Evolutionary conservation across 192 early-diverging fungal species (phyloP).

Genomic region (Piromyces finnis): DNA sequence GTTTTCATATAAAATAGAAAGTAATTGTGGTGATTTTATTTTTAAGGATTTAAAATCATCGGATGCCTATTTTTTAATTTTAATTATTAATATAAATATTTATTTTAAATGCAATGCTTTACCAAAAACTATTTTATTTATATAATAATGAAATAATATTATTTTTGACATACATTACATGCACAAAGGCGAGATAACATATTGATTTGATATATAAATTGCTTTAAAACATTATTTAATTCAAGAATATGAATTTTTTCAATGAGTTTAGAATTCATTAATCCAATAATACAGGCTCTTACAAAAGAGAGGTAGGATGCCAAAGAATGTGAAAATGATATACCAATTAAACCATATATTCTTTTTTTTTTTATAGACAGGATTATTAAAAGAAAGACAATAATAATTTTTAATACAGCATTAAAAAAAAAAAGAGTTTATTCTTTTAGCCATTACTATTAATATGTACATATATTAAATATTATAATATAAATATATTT

Average conservation of each 20-base stretch:
- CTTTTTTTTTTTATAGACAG: not conserved
- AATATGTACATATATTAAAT: too few species aligned
- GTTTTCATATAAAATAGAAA: not conserved
- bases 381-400: not conserved
- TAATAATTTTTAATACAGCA: too few species aligned
- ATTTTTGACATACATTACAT: not conserved
- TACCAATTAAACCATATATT: not conserved
- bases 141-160: too few species aligned
- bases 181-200: not conserved
- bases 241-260: not conserved
- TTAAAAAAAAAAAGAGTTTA: too few species aligned
- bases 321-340: not conserved
- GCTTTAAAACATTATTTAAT: not conserved
- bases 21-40: not conserved
- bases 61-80: too few species aligned
- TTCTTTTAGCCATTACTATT: too few species aligned
- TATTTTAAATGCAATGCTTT: too few species aligned
- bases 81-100: not conserved
- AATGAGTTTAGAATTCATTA: not conserved
- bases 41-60: not conserved
- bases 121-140: too few species aligned
- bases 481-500: not conserved
- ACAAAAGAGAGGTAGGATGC: not conserved
- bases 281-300: not conserved
- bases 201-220: not conserved